Evolutionary conservation across 2,329 filamentous ascomycete species (phyloP), one percentile per base, ranked within the genome.

Genomic region (Kalmusia sp.): DNA sequence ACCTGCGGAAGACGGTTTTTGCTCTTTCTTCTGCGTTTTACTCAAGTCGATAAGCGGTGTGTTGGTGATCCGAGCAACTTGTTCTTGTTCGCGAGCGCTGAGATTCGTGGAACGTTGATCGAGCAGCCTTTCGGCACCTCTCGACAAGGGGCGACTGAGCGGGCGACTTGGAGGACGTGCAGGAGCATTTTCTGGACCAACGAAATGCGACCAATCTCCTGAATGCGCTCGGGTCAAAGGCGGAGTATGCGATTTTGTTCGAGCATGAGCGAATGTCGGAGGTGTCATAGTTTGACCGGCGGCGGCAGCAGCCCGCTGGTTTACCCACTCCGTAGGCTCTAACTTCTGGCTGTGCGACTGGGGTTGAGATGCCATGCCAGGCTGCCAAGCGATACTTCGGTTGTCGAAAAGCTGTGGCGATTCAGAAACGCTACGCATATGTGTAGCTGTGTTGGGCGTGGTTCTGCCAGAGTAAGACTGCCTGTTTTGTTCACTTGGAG

Each of bases 51-150:
- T 84, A 44, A 96, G 79, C 0, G 92, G 90, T 0, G 86, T 87
- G 1, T 90, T 90, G 0, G 92, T 96, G 62, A 91, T 81, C 31
- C 90, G 86, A 8, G 92, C 90, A n/a, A 96, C 84, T 62, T 96
- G 89, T 74, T 96, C 91, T 71, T 96, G 92, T 73, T 96, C 92
- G 14, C 89, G 86, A 15, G 92, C 92, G 17, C 90, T 92, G n/a
- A 96, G 80, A 52, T 88, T 84, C 0, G 78, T 76, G 7, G 83
- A 80, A 21, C 82, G 75, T 59, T 85, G 81, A 40, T 79, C 78
- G 19, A 88, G 73, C 51, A 83, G 69, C 4, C 75, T 71, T 31
- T 77, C 80, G 9, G 87, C 80, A 11, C 85, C 84, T 38, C 86
- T 83, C 11, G 88, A 91, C 45, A 77, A 77, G 2, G 86, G 74